Evolutionary conservation across 208 protist genomes (phyloP).

Genomic region (Wallacemonas rigidus): DNA sequence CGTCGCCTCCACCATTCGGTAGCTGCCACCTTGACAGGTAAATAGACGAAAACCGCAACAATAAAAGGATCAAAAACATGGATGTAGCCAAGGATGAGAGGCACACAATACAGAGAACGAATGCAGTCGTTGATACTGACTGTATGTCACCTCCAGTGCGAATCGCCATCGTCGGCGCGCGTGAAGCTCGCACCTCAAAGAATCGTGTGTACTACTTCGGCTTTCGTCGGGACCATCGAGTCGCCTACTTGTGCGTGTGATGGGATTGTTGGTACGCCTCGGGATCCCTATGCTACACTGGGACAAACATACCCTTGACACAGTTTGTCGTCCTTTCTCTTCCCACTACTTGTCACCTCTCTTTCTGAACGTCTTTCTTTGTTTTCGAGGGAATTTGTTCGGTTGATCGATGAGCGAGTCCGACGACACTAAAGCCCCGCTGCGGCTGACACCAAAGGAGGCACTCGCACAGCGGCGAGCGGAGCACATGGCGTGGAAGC

Average conservation of each 20-base stretch:
- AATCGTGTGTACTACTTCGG: no score
- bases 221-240: no score
- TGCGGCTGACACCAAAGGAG: conserved; percentile 27
- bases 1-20: no score
- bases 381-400: neutral
- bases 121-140: no score
- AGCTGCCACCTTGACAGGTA: no score
- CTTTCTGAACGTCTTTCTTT: neutral
- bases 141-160: no score
- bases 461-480: conserved; percentile 36
- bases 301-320: neutral
- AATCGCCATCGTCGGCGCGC: no score
- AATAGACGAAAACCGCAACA: neutral
- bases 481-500: conserved; percentile 73
- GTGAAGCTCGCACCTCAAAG: no score
- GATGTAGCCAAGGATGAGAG: neutral
- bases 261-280: no score
- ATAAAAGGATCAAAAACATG: neutral
- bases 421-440: neutral
- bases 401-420: neutral
- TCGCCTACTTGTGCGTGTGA: no score
- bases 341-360: neutral
- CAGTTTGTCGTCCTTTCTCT: neutral
- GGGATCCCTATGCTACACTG: no score
- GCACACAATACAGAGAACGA: no score